Evolutionary conservation across 495 filamentous ascomycete genomes (phyloP).

Genomic region (Xylaria castorea): DNA sequence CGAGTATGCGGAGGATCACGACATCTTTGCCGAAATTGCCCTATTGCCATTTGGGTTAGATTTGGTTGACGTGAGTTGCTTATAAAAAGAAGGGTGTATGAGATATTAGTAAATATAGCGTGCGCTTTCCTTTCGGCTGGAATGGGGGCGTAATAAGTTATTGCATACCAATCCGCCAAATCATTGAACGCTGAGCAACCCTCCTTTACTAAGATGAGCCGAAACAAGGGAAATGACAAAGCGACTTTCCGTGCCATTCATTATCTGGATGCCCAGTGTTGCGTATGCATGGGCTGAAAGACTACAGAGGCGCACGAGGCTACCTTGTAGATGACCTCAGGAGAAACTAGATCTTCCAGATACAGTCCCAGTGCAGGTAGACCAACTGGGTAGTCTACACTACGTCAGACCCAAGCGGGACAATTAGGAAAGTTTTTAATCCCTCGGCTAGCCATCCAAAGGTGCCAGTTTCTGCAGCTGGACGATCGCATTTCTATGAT

Average conservation of each 20-base stretch:
- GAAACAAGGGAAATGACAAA: background rate
- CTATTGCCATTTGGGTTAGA: background rate
- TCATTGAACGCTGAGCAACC: background rate
- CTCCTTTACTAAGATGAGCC: background rate
- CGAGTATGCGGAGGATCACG: slow-evolving; percentile 3
- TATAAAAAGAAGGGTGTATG: background rate
- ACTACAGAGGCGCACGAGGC: background rate
- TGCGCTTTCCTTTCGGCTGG: background rate
- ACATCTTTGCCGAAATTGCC: background rate
- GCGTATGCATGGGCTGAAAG: slow-evolving; percentile 1
- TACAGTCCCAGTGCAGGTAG: background rate
- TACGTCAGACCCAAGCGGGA: background rate
- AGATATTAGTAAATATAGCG: background rate
- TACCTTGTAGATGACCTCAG: background rate
- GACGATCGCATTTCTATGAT: slow-evolving; percentile 26
- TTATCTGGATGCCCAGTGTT: background rate
- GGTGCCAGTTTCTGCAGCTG: slow-evolving; percentile 16
- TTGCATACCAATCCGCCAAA: background rate
- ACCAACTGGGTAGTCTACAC: background rate
- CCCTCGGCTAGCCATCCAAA: slow-evolving; percentile 20
- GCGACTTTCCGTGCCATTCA: background rate
- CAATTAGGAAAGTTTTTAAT: slow-evolving; percentile 11
- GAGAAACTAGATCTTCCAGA: background rate
- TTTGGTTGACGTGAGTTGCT: background rate
- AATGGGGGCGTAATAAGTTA: background rate